Base-by-base conservation (phyloP, 805 yeast genomes). In the Cyberlindnera samutprakarnensis region DNA sequence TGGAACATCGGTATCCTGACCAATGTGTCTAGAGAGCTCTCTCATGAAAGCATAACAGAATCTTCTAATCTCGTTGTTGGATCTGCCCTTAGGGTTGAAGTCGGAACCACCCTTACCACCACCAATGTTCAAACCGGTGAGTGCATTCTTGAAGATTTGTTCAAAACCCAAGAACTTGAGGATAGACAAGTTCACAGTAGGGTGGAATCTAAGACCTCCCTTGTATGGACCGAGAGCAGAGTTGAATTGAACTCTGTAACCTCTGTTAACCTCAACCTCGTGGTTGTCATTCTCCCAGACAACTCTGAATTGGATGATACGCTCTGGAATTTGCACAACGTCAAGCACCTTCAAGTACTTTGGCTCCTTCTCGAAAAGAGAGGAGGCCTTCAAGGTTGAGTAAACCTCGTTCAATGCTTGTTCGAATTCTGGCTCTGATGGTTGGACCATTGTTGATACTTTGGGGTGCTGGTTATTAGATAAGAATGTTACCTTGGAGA, bases 101-200 rank as follows among this genome's bases (percentile, higher is more conserved):
- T 90, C 96, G 40, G 95, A 72, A 63, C 98, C 98, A 75, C 98
- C 98, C 64, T 90, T 90, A 68, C 95, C 98, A 71, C 98, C 98
- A 62, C 98, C 98, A 82, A 90, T 88, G 75, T 79, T 75, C 53
- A 88, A 75, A 55, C 97, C 97, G 52, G 98, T 90, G 56, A 90
- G 72, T 32, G 98, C 97, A 59, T 90, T 90, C 76, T 90, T 90
- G 77, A 90, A 92, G 63, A 87, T 87, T 70, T 90, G 98, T 72
- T 90, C 98, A 64, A 85, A 90, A 54, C 97, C 98, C 57, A 90
- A 73, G 68, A 90, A 90, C 71, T 90, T 90, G 60, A 90, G 75
- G 62, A 90, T 85, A 36, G 96, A 86, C 54, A 90, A 72, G 68
- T 88, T 92, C 51, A 90, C 98, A 35, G 94, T 70, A 54, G 96